These are phyloP conservation scores for Hyaloscypha variabilis DNA, from an alignment of 495 filamentous ascomycete genomes.

Conservation along the genomic window DNA sequence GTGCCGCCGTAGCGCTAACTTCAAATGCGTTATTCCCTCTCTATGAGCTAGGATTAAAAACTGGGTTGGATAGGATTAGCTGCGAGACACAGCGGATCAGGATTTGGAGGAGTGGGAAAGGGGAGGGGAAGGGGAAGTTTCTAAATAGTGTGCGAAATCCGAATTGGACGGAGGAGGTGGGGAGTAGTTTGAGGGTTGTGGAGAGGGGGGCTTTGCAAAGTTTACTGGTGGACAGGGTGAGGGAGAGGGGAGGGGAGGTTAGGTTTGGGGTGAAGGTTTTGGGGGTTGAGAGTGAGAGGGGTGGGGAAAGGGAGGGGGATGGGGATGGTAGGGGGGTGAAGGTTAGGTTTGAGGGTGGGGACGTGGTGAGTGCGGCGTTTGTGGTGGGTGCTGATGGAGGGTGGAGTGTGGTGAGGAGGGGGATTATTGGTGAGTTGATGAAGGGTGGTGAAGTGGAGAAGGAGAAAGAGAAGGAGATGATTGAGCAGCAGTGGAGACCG, in stretches of 20 bases:
- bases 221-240: conserved; percentile 11
- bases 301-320: not conserved
- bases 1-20: conserved; percentile 17
- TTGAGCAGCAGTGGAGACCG: conserved; percentile 30
- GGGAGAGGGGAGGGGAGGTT: conserved; percentile 14
- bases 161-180: conserved; percentile 12
- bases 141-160: not conserved
- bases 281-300: no score
- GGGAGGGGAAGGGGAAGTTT: no score
- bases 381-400: conserved; percentile 63
- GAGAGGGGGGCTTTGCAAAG: no score
- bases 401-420: conserved; percentile 50
- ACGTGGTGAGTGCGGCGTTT: conserved; percentile 49
- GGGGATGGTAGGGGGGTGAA: conserved; percentile 16
- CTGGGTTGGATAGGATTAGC: conserved; percentile 8
- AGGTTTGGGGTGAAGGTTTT: not conserved
- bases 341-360: conserved; percentile 37
- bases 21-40: conserved; percentile 18
- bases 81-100: conserved; percentile 16
- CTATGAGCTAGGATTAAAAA: conserved; percentile 14
- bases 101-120: no score
- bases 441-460: conserved; percentile 14
- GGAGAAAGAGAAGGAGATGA: conserved; percentile 30
- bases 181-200: no score
- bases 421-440: conserved; percentile 36